These are phyloP conservation scores for Pythium coloratum DNA, from an alignment of 352 stramenopile genomes.

Conservation along the genomic window DNA sequence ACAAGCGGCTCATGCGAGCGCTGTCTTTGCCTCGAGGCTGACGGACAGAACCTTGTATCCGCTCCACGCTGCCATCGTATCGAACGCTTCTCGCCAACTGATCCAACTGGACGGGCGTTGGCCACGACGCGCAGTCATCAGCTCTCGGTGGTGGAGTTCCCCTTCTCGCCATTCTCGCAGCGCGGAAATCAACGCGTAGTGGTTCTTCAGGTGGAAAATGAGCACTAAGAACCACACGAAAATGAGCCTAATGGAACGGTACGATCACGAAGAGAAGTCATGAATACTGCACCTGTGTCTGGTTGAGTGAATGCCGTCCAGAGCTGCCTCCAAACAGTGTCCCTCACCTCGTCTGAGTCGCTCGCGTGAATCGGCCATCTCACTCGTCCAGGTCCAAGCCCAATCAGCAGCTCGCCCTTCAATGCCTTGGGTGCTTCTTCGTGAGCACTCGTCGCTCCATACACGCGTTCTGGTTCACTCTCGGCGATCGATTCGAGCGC, in stretches of 20 bases:
- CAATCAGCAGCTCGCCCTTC: constrained; percentile 14
- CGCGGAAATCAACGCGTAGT: constrained; percentile 76
- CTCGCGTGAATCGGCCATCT: not conserved
- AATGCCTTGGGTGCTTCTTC: not conserved
- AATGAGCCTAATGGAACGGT: not conserved
- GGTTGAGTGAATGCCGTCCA: constrained; percentile 21
- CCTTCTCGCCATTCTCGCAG: constrained; percentile 47
- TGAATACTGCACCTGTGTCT: not conserved
- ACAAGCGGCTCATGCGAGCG: not conserved
- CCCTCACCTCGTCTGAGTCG: constrained; percentile 18
- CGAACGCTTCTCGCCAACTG: constrained; percentile 46
- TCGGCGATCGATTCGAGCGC: constrained; percentile 26
- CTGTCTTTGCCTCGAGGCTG: not conserved
- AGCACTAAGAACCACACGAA: constrained; percentile 26
- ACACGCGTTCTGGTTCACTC: not conserved
- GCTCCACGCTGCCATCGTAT: constrained; percentile 56
- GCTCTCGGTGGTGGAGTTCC: constrained; percentile 28
- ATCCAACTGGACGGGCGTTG: constrained; percentile 67
- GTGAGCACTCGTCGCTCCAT: not conserved
- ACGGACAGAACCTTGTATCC: constrained; percentile 60
- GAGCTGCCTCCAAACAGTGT: constrained; percentile 22
- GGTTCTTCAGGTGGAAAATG: constrained; percentile 76
- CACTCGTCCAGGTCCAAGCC: not conserved
- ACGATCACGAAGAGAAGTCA: not conserved
- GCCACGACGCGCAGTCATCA: constrained; percentile 62